These are phyloP conservation scores for Ophiostoma novo-ulmi DNA, from an alignment of 2,329 filamentous ascomycete species.

Conservation along the genomic window DNA sequence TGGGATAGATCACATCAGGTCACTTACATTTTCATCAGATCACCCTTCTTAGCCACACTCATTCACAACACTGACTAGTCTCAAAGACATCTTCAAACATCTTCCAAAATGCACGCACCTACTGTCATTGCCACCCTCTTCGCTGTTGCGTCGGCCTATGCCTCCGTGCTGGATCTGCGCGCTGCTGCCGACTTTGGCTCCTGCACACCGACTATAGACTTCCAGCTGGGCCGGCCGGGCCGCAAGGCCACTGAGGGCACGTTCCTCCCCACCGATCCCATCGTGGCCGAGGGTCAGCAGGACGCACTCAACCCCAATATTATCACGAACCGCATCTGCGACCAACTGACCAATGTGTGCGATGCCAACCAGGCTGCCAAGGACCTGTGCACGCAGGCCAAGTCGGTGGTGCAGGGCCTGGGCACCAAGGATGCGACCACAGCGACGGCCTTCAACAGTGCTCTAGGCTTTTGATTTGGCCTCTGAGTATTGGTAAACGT, in stretches of 20 bases:
- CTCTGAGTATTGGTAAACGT: no score
- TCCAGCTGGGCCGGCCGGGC: slow-evolving; percentile 52
- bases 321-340: slow-evolving; percentile 67
- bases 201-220: slow-evolving; percentile 55
- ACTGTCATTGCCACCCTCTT: slow-evolving; percentile 29
- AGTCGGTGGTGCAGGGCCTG: slow-evolving; percentile 37
- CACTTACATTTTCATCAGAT: background rate
- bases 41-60: no score
- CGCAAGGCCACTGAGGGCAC: slow-evolving; percentile 57
- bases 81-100: background rate
- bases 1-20: background rate
- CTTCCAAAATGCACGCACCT: slow-evolving; percentile 30
- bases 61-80: background rate
- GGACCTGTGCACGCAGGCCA: slow-evolving; percentile 47
- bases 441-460: slow-evolving; percentile 39
- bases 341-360: slow-evolving; percentile 64
- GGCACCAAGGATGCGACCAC: slow-evolving; percentile 38
- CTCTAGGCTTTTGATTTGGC: slow-evolving; percentile 35
- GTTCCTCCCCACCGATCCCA: slow-evolving; percentile 60
- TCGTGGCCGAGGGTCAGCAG: slow-evolving; percentile 56
- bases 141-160: slow-evolving; percentile 29
- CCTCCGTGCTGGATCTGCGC: slow-evolving; percentile 29
- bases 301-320: slow-evolving; percentile 68
- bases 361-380: slow-evolving; percentile 56
- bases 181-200: slow-evolving; percentile 48